Percentiles rank a stretch among this genome's conserved stretches.
Conservation (phyloP, 2,329 filamentous ascomycete species). For the Trematosphaeria pertusa region DNA sequence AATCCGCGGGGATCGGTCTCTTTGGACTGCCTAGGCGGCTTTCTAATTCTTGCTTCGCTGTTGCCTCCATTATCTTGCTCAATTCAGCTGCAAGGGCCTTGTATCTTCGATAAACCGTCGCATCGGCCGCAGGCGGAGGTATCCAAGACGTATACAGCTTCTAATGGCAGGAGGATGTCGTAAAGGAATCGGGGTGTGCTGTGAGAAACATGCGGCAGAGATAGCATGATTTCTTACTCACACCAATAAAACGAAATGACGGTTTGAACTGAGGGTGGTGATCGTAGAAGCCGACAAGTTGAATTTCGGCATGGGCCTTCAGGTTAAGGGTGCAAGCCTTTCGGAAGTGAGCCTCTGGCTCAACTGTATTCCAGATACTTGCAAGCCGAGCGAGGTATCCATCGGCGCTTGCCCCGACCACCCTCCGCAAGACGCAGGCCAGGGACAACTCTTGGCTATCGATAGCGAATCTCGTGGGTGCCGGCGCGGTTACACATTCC, state of each 20-base stretch:
- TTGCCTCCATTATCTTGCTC: background rate
- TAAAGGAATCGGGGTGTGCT: background rate
- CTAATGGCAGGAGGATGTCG: background rate
- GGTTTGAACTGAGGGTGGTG: background rate
- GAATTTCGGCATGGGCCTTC: background rate
- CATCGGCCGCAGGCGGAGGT: background rate
- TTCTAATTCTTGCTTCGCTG: background rate
- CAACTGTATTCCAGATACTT: background rate
- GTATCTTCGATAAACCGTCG: background rate
- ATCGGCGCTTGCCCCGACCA: too few relatives aligned
- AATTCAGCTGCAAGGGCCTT: background rate
- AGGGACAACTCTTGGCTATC: too few relatives aligned
- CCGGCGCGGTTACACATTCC: background rate
- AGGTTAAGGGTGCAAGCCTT: background rate
- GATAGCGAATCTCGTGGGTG: too few relatives aligned
- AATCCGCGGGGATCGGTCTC: background rate
- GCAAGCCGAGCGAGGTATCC: background rate
- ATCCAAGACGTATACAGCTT: background rate
- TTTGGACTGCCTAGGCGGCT: background rate
- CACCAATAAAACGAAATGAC: background rate
- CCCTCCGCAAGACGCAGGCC: too few relatives aligned
- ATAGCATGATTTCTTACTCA: background rate
- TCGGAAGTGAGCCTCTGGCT: background rate
- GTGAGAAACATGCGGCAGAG: background rate
- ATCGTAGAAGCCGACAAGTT: background rate